Evolutionary conservation across 768 basidiomycete species (phyloP).

Genomic region (Phanerochaete sordida): DNA sequence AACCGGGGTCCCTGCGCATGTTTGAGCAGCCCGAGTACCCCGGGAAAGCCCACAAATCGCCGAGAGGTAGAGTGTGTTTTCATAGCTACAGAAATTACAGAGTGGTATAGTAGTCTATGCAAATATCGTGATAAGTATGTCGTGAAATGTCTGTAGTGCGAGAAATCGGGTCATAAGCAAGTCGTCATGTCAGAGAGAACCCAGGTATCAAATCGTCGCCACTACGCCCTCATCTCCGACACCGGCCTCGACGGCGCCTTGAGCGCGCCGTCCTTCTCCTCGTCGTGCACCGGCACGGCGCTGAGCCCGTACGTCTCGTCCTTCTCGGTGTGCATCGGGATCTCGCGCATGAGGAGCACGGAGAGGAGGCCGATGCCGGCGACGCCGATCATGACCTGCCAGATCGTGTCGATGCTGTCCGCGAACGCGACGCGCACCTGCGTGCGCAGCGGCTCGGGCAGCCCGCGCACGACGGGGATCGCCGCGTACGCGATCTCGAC

Average conservation of each 20-base stretch:
- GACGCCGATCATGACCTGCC: slow-evolving; percentile 41
- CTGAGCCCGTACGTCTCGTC: slow-evolving; percentile 17
- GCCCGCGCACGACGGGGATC: slow-evolving; percentile 37
- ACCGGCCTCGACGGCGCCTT: neutral
- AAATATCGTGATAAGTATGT: too few species aligned
- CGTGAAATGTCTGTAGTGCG: too few species aligned
- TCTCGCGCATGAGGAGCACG: slow-evolving; percentile 30
- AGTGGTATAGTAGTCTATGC: too few species aligned
- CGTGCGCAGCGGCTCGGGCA: slow-evolving; percentile 29
- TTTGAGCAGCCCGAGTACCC: neutral
- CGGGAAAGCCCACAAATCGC: too few species aligned
- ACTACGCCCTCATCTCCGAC: neutral
- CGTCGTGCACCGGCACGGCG: neutral
- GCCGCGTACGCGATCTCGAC: slow-evolving; percentile 42
- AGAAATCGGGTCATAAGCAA: neutral
- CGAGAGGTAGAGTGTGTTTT: too few species aligned
- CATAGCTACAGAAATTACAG: too few species aligned
- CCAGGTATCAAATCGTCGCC: neutral
- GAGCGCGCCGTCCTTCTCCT: neutral
- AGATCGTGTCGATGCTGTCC: slow-evolving; percentile 34
- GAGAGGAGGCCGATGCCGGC: slow-evolving; percentile 32
- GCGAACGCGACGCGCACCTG: slow-evolving; percentile 42
- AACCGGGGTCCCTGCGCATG: too few species aligned
- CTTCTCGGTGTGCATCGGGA: slow-evolving; percentile 15
- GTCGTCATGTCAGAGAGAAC: too few species aligned